Base-by-base conservation (phyloP, 116 monocot genomes). In the Cymodocea nodosa region DNA sequence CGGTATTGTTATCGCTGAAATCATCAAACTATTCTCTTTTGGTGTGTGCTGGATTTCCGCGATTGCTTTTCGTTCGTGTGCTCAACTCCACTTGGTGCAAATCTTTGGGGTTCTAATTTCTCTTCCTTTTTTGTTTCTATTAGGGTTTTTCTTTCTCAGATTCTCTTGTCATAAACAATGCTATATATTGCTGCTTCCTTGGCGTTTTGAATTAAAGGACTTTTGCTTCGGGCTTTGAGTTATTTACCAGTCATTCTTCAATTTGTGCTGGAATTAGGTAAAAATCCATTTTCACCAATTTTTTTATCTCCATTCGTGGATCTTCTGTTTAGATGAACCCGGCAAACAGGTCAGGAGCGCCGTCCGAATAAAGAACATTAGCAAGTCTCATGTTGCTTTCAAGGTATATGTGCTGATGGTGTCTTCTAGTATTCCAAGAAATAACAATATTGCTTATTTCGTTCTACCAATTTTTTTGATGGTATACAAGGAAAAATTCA, bases 311-410 rank as follows among this genome's bases (percentile, higher is more conserved):
- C 54, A 1, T 40, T 40, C 15, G 1, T 68, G 35, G 51, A 16
- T 50, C 60, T 5, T 12, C 54, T 48, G 54, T 39, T 56, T 11
- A 75, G 94, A 87, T 87, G 84, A 94, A 80, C 87, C 89, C 25
- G 94, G 94, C 20, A 89, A 87, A 71, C 94, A 94, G 75, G 94
- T 87, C 3, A 87, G 80, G 70, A 89, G 90, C 58, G 89, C 90
- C 0, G 69, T 89, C 52, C 80, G 75, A 82, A 90, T 89, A 70
- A 94, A 89, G 79, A 94, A 94, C 60, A 77, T 70, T 23, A 94
- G 87, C 84, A 94, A 94, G 69, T 89, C 87, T 74, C 81, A 89
- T 80, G 84, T 94, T 35, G 90, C 84, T 57, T 94, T 94, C 66
- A 94, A 94, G 84, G 94, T 94, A 23, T n/a, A n/a, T n/a, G n/a